phyloP scores from a whole-genome alignment of 169 alveolate genomes.

The Neospora caninum region DNA sequence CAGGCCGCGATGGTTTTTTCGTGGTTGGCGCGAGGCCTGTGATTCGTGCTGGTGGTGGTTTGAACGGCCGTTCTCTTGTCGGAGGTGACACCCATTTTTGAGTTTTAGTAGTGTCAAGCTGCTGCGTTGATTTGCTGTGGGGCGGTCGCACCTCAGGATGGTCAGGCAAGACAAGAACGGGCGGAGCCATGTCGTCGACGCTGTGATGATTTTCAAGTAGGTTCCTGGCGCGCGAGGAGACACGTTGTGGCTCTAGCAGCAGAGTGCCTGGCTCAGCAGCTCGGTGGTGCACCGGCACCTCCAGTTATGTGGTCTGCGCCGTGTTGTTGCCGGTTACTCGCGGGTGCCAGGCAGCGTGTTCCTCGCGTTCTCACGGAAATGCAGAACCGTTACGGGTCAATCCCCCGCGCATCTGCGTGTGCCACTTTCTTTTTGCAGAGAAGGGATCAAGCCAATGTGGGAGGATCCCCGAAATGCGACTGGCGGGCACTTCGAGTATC shows the following conservation, averaged over 20 bases:
- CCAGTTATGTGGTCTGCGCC: not conserved
- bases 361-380: not conserved
- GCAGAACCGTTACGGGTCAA: not conserved
- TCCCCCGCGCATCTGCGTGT: no score
- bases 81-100: no score
- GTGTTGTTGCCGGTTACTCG: not conserved
- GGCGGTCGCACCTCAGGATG: constrained; percentile 52
- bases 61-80: no score
- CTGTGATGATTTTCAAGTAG: constrained; percentile 75
- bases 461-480: constrained; percentile 80
- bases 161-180: constrained; percentile 69
- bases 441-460: constrained; percentile 82
- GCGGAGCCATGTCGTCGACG: constrained; percentile 72
- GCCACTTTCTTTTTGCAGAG: constrained; percentile 64
- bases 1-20: no score
- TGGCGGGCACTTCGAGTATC: constrained; percentile 83
- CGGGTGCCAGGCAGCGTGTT: not conserved
- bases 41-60: no score
- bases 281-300: no score
- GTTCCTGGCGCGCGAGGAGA: not conserved
- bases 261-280: not conserved
- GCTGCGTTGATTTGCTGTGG: no score
- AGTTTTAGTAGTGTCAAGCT: no score
- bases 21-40: no score
- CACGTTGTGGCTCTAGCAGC: not conserved